Evolutionary conservation across 441 rosid genomes (phyloP), one percentile per base, ranked within the genome.

Genomic region (Macaranga tanarius): DNA sequence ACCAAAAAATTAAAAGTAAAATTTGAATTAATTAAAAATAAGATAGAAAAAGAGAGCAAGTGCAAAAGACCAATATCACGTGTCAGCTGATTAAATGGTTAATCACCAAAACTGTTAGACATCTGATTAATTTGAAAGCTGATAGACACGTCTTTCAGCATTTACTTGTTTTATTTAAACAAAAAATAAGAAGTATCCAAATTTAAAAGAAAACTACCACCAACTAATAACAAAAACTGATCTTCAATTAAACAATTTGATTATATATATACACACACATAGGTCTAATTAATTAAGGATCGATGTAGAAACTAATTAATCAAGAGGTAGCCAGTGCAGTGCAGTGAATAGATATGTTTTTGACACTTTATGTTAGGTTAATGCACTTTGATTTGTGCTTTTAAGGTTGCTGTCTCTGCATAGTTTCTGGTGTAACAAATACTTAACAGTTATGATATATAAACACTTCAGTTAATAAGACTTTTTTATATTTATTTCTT

Each of bases 171-270:
- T 48, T 12, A 48, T 4, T 13, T 48, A 2, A 48, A 48, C 13
- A 47, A 3, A 48, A 48, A 48, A 13, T 48, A 48, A 48, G 1
- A 48, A 28, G 59, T 28, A 62, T 59, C 76, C 10, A 13, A 23
- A 25, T 77, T 60, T 48, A 28, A 38, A 62, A 58, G 76, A 73
- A 73, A 75, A 63, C 71, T 75, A 65, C 80, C 70, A 13, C 72
- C 56, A 73, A 63, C 67, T 70, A 42, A 34, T 34, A 42, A 42
- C 10, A 10, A 11, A 42, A 42, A 10, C 12, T 7, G 47, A 2
- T 42, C 1, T 38, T 38, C 3, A 2, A 38, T 7, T 38, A 38
- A 38, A 38, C 42, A 38, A 38, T 38, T 38, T 7, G 7, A 38
- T 7, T 38, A 38, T 7, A 38, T 38, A 7, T 38, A 38, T 38